Base-by-base conservation (phyloP, 2,329 filamentous ascomycete species). In the Fusarium sp. region DNA sequence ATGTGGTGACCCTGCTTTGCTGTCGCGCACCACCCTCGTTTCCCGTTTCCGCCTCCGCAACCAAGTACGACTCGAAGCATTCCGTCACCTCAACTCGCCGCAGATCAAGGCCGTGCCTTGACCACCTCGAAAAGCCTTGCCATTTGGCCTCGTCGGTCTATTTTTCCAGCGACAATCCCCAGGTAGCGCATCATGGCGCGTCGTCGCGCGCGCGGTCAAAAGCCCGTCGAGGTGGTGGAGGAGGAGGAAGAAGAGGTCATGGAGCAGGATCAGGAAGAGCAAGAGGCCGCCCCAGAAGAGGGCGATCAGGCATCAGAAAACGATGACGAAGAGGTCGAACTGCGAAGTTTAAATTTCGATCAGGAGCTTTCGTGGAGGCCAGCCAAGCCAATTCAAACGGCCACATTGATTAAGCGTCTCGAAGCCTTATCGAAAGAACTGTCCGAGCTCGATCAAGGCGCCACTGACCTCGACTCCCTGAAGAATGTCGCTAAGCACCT, bases 281-380 rank as follows among this genome's bases (percentile, higher is more conserved):
- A 75, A 34, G 75, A 75, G 34, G 66, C 62, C 22, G 71, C 76
- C 40, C 63, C 45, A 8, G 72, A 77, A 57, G 66, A 69, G 18
- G 66, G 54, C 35, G 73, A 70, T 1, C 61, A 72, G 9, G 72
- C 60, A 24, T 72, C 71, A 8, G 79, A 76, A 57, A 70, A 75
- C 22, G 76, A 66, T 20, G 50, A 31, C n/a, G 76, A 77, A 8
- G 78, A 79, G 8, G 75, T 67, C 47, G 79, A 81, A 62, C 73
- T 79, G 67, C 79, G 76, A 50, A 84, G 82, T 66, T 89, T 99
- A 57, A 86, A 91, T 76, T 98, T 98, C 87, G 90, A 95, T 79
- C 92, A 98, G 80, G 88, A 94, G 73, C 87, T 99, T 66, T 94
- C 94, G 81, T 98, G 96, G 94, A 93, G 93, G 80, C 94, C 95